Percentiles rank a stretch among this genome's conserved stretches.
phyloP scores from a whole-genome alignment of 257 asterid species.

The Ilex aquifolium region DNA sequence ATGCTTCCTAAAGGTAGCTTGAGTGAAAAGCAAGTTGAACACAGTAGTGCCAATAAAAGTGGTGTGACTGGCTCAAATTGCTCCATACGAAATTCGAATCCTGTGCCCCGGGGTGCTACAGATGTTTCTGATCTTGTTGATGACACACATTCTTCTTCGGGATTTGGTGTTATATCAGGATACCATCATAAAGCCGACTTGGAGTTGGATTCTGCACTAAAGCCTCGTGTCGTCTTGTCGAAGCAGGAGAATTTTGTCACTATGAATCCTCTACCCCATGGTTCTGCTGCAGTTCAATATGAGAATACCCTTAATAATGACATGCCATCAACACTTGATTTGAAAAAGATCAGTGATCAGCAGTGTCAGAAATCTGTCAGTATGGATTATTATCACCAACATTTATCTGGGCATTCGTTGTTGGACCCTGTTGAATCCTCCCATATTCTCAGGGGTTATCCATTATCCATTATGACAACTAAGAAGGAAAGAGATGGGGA shows the following conservation, averaged over 20 bases:
- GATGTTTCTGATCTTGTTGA: slow-evolving; percentile 22
- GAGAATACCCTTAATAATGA: slow-evolving; percentile 28
- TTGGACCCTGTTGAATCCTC: slow-evolving; percentile 30
- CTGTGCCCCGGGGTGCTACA: slow-evolving; percentile 17
- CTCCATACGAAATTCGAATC: slow-evolving; percentile 16
- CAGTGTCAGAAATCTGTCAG: slow-evolving; percentile 23
- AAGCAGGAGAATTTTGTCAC: slow-evolving; percentile 8
- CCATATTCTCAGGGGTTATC: slow-evolving; percentile 46
- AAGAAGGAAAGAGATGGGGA: slow-evolving; percentile 36
- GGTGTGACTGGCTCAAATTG: slow-evolving; percentile 22
- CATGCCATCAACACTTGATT: slow-evolving; percentile 22
- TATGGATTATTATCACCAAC: slow-evolving; percentile 32
- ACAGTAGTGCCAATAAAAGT: slow-evolving; percentile 18
- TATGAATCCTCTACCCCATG: slow-evolving; percentile 9
- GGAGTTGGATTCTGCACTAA: slow-evolving; percentile 24
- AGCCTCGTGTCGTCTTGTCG: slow-evolving; percentile 24
- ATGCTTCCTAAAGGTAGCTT: slow-evolving; percentile 18
- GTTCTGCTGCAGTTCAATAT: slow-evolving; percentile 42
- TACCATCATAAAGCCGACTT: slow-evolving; percentile 20
- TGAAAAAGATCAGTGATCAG: slow-evolving; percentile 21
- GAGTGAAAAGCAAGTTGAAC: slow-evolving; percentile 20
- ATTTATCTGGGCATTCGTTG: slow-evolving; percentile 24
- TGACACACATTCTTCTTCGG: slow-evolving; percentile 20
- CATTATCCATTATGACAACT: slow-evolving; percentile 36
- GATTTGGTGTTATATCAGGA: slow-evolving; percentile 27